Percentiles rank a stretch among this genome's conserved stretches.
Conservation (phyloP, 345 rosid species). For the Corchorus olitorius region DNA sequence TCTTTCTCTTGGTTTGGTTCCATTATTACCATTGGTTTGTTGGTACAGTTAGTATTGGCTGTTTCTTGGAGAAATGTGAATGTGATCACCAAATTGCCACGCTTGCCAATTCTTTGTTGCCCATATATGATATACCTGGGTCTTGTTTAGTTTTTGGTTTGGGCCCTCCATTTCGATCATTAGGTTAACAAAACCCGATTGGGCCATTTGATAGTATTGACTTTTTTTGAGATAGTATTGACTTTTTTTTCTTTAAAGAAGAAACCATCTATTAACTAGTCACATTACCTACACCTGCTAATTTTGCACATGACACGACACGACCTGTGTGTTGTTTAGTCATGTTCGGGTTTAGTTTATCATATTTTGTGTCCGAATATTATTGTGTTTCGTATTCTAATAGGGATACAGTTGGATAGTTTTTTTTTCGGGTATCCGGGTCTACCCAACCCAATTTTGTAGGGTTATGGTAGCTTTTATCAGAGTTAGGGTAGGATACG, state of each 20-base stretch:
- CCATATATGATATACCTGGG: background rate
- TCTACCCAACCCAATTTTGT: too few species aligned
- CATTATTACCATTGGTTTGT: background rate
- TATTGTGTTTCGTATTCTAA: too few species aligned
- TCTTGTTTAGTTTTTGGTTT: background rate
- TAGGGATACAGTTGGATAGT: too few species aligned
- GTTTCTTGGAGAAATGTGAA: slow-evolving; percentile 1
- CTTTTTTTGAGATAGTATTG: background rate
- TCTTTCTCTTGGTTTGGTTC: background rate
- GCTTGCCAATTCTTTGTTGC: background rate
- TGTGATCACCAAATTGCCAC: slow-evolving; percentile 19
- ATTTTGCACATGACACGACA: too few species aligned
- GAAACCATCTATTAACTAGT: too few species aligned
- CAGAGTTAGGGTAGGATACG: too few species aligned
- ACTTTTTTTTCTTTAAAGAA: background rate
- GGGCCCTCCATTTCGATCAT: background rate
- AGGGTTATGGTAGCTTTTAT: too few species aligned
- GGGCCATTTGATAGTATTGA: background rate
- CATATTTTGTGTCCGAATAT: too few species aligned
- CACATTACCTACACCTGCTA: too few species aligned
- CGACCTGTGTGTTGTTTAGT: too few species aligned
- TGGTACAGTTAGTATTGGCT: background rate
- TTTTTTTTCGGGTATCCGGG: too few species aligned
- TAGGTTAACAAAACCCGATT: background rate
- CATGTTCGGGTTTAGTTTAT: too few species aligned